phyloP scores from a whole-genome alignment of 192 early-diverging fungal species.

The Coemansia sp. region DNA sequence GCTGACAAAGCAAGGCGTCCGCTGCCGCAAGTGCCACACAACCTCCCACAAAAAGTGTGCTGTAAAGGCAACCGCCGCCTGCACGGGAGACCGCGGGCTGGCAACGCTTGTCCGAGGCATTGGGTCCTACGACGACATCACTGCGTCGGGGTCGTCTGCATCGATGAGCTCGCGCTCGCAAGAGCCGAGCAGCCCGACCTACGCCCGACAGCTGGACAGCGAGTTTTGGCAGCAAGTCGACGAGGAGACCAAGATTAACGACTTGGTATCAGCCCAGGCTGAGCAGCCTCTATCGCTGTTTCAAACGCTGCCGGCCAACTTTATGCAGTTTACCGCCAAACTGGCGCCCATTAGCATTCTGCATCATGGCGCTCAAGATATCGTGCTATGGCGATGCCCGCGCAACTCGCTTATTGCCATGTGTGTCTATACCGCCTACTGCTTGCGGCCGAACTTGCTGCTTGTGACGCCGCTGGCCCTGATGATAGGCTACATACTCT shows the following conservation, averaged over 20 bases:
- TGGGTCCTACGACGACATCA: not conserved
- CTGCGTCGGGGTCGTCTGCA: not conserved
- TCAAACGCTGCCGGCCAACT: constrained; percentile 51
- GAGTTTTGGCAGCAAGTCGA: constrained; percentile 51
- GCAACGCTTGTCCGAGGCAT: constrained; percentile 18
- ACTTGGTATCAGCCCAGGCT: constrained; percentile 32
- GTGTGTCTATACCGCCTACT: constrained; percentile 43
- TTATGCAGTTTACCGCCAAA: constrained; percentile 56
- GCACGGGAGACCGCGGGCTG: constrained; percentile 35
- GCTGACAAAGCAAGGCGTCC: constrained; percentile 60
- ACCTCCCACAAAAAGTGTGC: constrained; percentile 58
- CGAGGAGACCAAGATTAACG: constrained; percentile 40
- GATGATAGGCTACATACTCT: constrained; percentile 46
- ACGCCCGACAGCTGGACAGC: constrained; percentile 30
- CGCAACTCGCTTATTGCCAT: constrained; percentile 33
- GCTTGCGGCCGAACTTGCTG: constrained; percentile 44
- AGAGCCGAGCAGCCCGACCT: not conserved
- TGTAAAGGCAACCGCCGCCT: constrained; percentile 25
- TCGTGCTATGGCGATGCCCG: constrained; percentile 47
- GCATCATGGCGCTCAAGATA: constrained; percentile 21
- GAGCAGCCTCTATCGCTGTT: constrained; percentile 54
- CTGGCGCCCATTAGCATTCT: constrained; percentile 37
- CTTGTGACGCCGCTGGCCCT: constrained; percentile 40
- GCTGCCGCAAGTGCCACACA: constrained; percentile 56
- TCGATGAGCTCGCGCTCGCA: not conserved